Evolutionary conservation across 2,329 filamentous ascomycete species (phyloP).

Genomic region (Xylariaceae sp.): DNA sequence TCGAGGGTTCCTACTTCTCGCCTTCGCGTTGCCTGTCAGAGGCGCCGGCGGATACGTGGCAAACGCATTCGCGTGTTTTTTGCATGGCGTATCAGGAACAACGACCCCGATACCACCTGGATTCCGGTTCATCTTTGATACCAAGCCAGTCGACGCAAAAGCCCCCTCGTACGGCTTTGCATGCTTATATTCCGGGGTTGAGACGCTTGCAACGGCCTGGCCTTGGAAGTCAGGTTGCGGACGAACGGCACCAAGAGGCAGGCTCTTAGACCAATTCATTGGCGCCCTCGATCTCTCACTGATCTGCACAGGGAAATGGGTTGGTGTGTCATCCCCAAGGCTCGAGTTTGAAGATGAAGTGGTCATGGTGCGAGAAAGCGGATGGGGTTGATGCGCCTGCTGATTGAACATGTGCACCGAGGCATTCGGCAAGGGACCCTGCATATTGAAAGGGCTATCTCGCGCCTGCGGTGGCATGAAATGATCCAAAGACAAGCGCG

Average conservation of each 20-base stretch:
- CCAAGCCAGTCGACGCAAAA: constrained; percentile 91
- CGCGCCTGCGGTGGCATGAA: constrained; percentile 66
- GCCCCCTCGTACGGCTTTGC: constrained; percentile 78
- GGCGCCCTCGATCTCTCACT: constrained; percentile 53
- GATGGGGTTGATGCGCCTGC: constrained; percentile 66
- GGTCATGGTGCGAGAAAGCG: constrained; percentile 82
- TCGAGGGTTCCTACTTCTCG: constrained; percentile 63
- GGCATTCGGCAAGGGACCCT: constrained; percentile 54
- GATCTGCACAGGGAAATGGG: constrained; percentile 59
- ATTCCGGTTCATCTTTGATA: constrained; percentile 91
- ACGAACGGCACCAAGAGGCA: constrained; percentile 53
- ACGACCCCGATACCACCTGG: constrained; percentile 61
- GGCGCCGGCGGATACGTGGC: constrained; percentile 64
- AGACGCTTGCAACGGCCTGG: constrained; percentile 48
- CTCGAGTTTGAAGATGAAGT: constrained; percentile 85
- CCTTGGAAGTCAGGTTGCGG: constrained; percentile 28
- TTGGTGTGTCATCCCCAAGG: constrained; percentile 69
- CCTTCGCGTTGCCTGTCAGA: constrained; percentile 58
- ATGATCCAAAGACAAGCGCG: constrained; percentile 79
- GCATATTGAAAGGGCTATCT: constrained; percentile 66
- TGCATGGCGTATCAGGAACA: constrained; percentile 96
- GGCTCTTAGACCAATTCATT: constrained; percentile 71
- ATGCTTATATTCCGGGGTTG: constrained; percentile 77
- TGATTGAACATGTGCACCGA: constrained; percentile 54
- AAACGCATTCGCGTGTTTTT: constrained; percentile 75